Percentiles rank a stretch among this genome's conserved stretches.
Conservation (phyloP, 2,329 filamentous ascomycete genomes). For the Penicillium sp. region DNA sequence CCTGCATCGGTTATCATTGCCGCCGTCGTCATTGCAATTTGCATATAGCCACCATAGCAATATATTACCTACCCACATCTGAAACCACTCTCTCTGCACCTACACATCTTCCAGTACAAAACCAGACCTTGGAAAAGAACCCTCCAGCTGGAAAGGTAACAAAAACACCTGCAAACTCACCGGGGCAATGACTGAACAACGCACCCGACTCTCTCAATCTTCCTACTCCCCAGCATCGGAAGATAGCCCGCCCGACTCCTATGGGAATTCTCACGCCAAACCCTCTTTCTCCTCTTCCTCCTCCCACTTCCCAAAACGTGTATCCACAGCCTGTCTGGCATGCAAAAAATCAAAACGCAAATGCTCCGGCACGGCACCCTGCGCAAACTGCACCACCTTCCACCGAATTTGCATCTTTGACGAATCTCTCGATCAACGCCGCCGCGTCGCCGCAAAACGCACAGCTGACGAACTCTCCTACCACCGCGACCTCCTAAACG, state of each 20-base stretch:
- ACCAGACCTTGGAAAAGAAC: not conserved
- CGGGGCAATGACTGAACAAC: constrained; percentile 21
- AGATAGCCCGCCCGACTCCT: constrained; percentile 5
- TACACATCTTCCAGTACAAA: not conserved
- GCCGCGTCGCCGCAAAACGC: constrained; percentile 39
- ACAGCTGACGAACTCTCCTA: constrained; percentile 40
- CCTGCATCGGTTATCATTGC: not conserved
- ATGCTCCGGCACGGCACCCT: constrained; percentile 38
- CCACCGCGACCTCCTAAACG: constrained; percentile 38
- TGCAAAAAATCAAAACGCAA: constrained; percentile 43
- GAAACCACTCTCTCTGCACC: not conserved
- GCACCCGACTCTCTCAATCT: constrained; percentile 25
- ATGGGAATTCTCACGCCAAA: constrained; percentile 8
- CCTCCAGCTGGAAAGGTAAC: too few relatives aligned
- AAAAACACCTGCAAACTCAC: too few relatives aligned
- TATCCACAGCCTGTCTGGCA: constrained; percentile 39
- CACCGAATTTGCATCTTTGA: constrained; percentile 51
- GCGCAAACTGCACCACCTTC: constrained; percentile 37
- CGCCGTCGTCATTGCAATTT: constrained; percentile 7
- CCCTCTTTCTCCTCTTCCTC: not conserved
- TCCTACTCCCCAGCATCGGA: constrained; percentile 20
- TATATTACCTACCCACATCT: not conserved
- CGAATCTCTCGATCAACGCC: constrained; percentile 54
- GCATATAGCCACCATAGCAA: not conserved
- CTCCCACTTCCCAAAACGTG: constrained; percentile 27